Evolutionary conservation across 257 asterid genomes (phyloP), one percentile per base, ranked within the genome.

Genomic region (Capsicum pubescens): DNA sequence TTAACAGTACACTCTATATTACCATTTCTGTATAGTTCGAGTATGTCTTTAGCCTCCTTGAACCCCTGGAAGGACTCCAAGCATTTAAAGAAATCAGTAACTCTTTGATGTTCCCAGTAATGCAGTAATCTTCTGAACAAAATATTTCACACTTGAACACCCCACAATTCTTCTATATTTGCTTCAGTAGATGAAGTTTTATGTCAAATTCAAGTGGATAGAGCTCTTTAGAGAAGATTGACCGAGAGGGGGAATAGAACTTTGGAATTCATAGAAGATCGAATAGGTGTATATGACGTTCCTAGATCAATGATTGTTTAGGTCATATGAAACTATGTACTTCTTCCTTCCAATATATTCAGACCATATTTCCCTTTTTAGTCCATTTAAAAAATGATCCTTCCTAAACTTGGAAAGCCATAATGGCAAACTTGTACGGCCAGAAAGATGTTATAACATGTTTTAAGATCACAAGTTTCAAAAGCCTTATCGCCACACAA

Each of bases 401-500:
- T 55, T 13, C 15, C 59, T 12, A 12, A 55, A 55, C 14, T 55
- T 55, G 59, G 59, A 55, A 55, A 55, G 6, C 59, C 7, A 7
- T 55, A 12, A 13, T 55, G 59, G 14, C 59, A 55, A 13, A 12
- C 17, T 55, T 55, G 0, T 55, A 55, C 17, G 5, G 0, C 0
- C 14, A 54, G 15, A 54, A 15, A 54, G 10, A 54, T 54, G 9
- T 54, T 54, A 54, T 54, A 8, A 48, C 54, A 48, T 55, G 59
- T 68, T 14, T 14, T 15, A 68, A 14, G 72, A 68, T 50, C 26
- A 68, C 54, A 68, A 15, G 54, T 68, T 68, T 68, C 54, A 39
- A 68, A 39, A 68, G 77, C 14, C 77, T 9, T 69, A 69, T 69
- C 15, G 54, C 26, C 54, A 39, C 74, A 67, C 54, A 69, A 69